These are phyloP conservation scores for Aspergillus nanangensis DNA, from an alignment of 495 filamentous ascomycete genomes.

Conservation along the genomic window DNA sequence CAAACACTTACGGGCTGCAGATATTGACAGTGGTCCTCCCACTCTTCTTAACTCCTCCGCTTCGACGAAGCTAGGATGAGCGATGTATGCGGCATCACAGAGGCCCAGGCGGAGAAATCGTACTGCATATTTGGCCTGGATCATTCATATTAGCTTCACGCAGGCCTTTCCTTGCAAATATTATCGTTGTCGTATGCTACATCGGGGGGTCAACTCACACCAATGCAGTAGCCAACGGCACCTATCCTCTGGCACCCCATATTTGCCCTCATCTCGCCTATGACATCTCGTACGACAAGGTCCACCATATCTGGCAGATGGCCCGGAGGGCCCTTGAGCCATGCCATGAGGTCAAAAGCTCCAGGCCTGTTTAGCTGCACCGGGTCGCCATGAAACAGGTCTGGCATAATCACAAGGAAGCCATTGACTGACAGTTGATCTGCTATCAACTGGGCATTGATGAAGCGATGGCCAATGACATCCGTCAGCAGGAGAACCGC, in stretches of 20 bases:
- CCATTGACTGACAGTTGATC: conserved; percentile 74
- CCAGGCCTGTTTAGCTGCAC: conserved; percentile 21
- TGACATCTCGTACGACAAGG: conserved; percentile 49
- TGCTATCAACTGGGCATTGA: conserved; percentile 40
- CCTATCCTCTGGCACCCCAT: conserved; percentile 55
- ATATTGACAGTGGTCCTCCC: conserved; percentile 62
- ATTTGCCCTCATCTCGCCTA: conserved; percentile 50
- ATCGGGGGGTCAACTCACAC: too few relatives aligned
- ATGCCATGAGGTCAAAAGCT: conserved; percentile 25
- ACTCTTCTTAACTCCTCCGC: conserved; percentile 63
- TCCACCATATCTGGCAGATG: conserved; percentile 52
- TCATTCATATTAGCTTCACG: too few relatives aligned
- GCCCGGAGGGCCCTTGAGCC: conserved; percentile 13
- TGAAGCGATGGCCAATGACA: conserved; percentile 23
- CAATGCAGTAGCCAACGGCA: conserved; percentile 73
- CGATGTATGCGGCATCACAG: conserved; percentile 52
- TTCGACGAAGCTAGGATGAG: conserved; percentile 70
- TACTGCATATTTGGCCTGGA: conserved; percentile 49
- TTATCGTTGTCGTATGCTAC: too few relatives aligned
- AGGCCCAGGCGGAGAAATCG: conserved; percentile 16
- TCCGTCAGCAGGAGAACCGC: conserved; percentile 28
- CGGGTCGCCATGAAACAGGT: conserved; percentile 27
- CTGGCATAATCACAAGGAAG: conserved; percentile 68
- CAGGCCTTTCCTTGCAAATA: too few relatives aligned
- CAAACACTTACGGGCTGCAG: conserved; percentile 54